Percentiles rank a stretch among this genome's conserved stretches.
Conservation (phyloP, 2,329 filamentous ascomycete species). For the Claviceps sorghi region DNA sequence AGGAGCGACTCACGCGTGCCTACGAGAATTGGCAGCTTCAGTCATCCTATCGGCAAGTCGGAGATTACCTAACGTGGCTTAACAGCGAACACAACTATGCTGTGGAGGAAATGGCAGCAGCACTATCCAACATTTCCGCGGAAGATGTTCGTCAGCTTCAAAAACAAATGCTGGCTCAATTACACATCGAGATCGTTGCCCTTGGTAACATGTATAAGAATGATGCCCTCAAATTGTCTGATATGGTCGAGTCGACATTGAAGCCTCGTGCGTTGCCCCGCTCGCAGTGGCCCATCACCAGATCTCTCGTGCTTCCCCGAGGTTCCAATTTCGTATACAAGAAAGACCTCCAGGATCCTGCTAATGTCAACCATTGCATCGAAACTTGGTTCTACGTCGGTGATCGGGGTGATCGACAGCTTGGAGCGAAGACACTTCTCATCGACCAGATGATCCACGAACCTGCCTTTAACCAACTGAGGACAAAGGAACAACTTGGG, state of each 20-base stretch:
- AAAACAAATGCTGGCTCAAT: slow-evolving; percentile 64
- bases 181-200: slow-evolving; percentile 75
- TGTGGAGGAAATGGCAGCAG: slow-evolving; percentile 64
- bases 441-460: slow-evolving; percentile 86
- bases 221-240: slow-evolving; percentile 72
- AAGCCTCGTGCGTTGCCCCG: slow-evolving; percentile 59
- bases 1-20: slow-evolving; percentile 62
- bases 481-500: slow-evolving; percentile 93
- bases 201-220: slow-evolving; percentile 93
- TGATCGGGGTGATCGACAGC: slow-evolving; percentile 48
- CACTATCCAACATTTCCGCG: slow-evolving; percentile 59
- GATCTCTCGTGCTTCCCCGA: slow-evolving; percentile 62
- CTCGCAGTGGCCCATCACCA: slow-evolving; percentile 64
- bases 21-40: slow-evolving; percentile 80
- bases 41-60: slow-evolving; percentile 79
- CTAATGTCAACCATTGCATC: slow-evolving; percentile 78
- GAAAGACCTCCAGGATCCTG: slow-evolving; percentile 66
- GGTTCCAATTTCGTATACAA: slow-evolving; percentile 76
- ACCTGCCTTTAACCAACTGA: slow-evolving; percentile 82
- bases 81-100: slow-evolving; percentile 63
- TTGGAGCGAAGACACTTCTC: slow-evolving; percentile 65
- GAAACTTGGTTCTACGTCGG: slow-evolving; percentile 65
- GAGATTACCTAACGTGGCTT: slow-evolving; percentile 69
- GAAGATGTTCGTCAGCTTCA: slow-evolving; percentile 65
- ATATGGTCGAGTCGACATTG: slow-evolving; percentile 65